phyloP scores from a whole-genome alignment of 1,284 basidiomycete genomes.

The Ustilago cynodontis region DNA sequence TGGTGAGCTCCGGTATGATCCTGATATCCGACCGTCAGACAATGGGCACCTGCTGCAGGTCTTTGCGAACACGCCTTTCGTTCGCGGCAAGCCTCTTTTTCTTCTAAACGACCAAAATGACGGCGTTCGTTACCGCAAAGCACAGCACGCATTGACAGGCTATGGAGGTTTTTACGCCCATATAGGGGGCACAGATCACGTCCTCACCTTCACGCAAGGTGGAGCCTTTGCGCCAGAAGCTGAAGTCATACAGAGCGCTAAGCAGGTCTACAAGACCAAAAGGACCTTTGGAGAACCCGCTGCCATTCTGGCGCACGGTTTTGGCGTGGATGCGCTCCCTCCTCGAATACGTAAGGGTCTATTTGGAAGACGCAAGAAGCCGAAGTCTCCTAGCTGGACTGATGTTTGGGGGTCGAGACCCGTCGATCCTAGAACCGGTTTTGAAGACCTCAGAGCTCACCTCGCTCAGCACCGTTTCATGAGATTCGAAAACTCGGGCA shows the following conservation, averaged over 20 bases:
- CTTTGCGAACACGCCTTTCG: background rate
- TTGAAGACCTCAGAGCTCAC: background rate
- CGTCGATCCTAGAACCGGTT: background rate
- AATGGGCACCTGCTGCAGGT: no score
- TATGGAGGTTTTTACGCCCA: background rate
- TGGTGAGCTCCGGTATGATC: background rate
- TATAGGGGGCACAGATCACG: background rate
- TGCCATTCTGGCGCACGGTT: background rate
- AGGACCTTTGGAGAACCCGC: background rate
- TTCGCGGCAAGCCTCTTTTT: background rate
- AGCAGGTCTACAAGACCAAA: background rate
- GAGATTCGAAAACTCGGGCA: background rate
- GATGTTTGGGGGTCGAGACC: accelerated
- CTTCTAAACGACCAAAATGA: background rate
- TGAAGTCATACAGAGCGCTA: background rate
- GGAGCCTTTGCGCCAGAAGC: background rate
- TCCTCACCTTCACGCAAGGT: background rate
- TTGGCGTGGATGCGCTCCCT: background rate
- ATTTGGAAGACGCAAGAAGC: background rate
- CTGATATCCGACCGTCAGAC: background rate
- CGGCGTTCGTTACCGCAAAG: background rate
- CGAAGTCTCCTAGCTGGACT: background rate
- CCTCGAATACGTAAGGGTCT: accelerated
- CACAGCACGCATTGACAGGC: background rate
- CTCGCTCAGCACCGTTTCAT: background rate